Conservation (phyloP, 257 asterid species). For the Lycium ferocissimum region DNA sequence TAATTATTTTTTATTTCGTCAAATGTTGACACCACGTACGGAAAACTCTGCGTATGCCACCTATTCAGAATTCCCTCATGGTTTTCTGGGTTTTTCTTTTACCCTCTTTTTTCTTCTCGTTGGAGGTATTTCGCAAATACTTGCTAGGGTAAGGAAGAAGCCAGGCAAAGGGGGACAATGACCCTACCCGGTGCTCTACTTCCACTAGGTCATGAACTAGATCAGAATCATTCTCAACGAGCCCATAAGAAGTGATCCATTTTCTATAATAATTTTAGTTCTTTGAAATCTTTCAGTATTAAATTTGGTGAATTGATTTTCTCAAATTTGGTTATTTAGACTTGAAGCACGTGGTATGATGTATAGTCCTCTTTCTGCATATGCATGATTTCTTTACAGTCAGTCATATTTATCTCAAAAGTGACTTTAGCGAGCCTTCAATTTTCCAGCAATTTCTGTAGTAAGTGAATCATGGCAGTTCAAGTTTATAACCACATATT, state of each 20-base stretch:
- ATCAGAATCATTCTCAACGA: background rate
- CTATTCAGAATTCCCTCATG: background rate
- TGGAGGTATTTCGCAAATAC: background rate
- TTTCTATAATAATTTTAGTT: background rate
- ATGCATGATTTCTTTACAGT: background rate
- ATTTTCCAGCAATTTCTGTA: no score
- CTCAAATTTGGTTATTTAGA: background rate
- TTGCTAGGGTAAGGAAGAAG: background rate
- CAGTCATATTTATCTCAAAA: background rate
- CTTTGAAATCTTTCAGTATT: background rate
- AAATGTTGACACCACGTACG: background rate
- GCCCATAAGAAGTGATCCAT: constrained; percentile 11
- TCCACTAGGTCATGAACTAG: background rate
- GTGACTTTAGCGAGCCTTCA: no score
- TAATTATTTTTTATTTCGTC: background rate
- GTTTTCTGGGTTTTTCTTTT: background rate
- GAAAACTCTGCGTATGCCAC: background rate
- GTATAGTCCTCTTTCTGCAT: background rate
- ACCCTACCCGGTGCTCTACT: background rate
- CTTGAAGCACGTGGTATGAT: background rate
- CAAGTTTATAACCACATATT: background rate
- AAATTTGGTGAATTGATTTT: background rate
- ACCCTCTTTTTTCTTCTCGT: background rate
- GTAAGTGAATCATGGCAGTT: background rate
- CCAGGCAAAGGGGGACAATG: background rate